Evolutionary conservation across 495 filamentous ascomycete species (phyloP), one percentile per base, ranked within the genome.

Genomic region (Letharia columbiana): DNA sequence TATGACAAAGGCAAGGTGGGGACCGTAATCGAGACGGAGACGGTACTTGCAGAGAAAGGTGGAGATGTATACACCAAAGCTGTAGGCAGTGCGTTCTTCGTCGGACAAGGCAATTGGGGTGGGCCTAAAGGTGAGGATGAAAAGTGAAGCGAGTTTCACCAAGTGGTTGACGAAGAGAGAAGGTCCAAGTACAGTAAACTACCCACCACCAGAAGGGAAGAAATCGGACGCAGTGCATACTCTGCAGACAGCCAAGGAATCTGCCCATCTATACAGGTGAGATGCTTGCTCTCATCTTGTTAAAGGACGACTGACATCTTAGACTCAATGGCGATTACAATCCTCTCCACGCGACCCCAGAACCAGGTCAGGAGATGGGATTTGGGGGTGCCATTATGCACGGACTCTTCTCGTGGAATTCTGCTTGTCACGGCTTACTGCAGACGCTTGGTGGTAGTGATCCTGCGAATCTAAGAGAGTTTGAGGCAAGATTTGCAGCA

Each of bases 1-100:
- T 96, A 93, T 75, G 92, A 96, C 75, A 96, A 96, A 79, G 92
- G 92, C 64, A 89, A 91, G 71, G 83, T 89, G 0, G 90, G 90
- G 28, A 87, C 83, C 18, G 91, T 96, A 6, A 79, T 95, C 13
- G 92, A 95, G 74, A 90, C 86, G 17, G 88, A 95, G 79, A 80
- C 86, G 49, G 79, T 86, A 23, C 83, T 95, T 41, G 88, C 92
- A 1, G 90, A 96, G 66, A 85, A 78, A 54, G 74, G 74, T 57
- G 89, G 87, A 50, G 90, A 92, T 71, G 81, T 88, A 33, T 96
- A 92, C 77, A 78, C 82, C 42, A 84, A 84, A 70, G 83, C 83
- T 45, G 77, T 88, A 47, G 83, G 84, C 57, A 89, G 84, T 67
- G 85, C 82, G 23, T 96, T 96, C 76, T 90, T 84, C 70, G 88